Evolutionary conservation across 2,329 filamentous ascomycete species (phyloP).

Genomic region (Colletotrichum coccodes): DNA sequence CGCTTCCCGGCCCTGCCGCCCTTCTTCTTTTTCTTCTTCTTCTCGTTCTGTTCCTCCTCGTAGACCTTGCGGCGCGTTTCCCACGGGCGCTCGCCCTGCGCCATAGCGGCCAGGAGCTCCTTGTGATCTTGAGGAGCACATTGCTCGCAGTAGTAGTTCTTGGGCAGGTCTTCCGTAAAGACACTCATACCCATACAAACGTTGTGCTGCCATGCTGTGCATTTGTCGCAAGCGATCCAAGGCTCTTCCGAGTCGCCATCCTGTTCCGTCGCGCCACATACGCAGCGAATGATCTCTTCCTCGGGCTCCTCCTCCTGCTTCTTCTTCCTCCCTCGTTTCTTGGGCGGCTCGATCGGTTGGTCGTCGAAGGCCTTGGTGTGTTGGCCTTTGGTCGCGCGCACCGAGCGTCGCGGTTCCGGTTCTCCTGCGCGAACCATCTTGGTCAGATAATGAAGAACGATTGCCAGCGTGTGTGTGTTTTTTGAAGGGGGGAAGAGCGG

Average conservation of each 20-base stretch:
- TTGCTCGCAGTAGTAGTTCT: slow-evolving; percentile 91
- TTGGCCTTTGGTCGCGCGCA: slow-evolving; percentile 95
- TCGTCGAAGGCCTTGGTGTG: slow-evolving; percentile 91
- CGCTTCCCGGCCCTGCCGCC: slow-evolving; percentile 73
- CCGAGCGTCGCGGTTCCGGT: slow-evolving; percentile 88
- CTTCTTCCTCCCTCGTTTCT: slow-evolving; percentile 67
- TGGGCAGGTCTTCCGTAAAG: slow-evolving; percentile 81
- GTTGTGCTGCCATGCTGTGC: slow-evolving; percentile 96
- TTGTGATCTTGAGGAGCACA: slow-evolving; percentile 88
- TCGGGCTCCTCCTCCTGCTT: slow-evolving; percentile 68
- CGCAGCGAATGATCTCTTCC: slow-evolving; percentile 87
- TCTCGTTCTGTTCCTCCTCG: slow-evolving; percentile 69
- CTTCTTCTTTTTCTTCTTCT: slow-evolving; percentile 61
- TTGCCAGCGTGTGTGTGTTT: background rate
- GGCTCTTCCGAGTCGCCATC: slow-evolving; percentile 87
- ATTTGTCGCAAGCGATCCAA: slow-evolving; percentile 96
- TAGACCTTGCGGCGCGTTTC: slow-evolving; percentile 73
- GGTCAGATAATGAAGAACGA: background rate
- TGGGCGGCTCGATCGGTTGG: slow-evolving; percentile 61
- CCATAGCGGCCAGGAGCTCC: slow-evolving; percentile 81
- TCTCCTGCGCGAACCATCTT: slow-evolving; percentile 49
- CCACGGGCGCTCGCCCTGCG: slow-evolving; percentile 87
- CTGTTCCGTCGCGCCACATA: slow-evolving; percentile 88
- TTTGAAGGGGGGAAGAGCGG: background rate
- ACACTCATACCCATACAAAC: slow-evolving; percentile 89